Conservation (phyloP, 495 filamentous ascomycete genomes). For the Penicillium atrosanguineum region DNA sequence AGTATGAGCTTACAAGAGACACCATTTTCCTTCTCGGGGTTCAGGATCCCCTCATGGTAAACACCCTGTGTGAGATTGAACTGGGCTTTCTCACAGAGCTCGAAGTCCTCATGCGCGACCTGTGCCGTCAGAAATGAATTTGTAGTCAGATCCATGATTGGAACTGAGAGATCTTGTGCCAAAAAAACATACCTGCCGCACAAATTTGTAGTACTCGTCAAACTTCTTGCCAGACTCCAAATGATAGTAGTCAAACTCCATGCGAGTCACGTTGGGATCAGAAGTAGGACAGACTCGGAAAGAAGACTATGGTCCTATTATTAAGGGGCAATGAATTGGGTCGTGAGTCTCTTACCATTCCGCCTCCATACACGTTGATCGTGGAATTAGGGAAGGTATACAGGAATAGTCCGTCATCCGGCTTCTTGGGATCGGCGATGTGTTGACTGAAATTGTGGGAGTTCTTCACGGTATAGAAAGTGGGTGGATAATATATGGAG, state of each 20-base stretch:
- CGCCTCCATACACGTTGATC: constrained; percentile 54
- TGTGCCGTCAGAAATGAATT: constrained; percentile 44
- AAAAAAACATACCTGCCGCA: constrained; percentile 41
- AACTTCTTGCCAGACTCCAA: constrained; percentile 52
- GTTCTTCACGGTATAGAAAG: constrained; percentile 56
- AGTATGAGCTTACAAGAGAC: constrained; percentile 47
- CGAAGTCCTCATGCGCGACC: constrained; percentile 59
- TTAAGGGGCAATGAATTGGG: too few relatives aligned
- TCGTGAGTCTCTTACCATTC: too few relatives aligned
- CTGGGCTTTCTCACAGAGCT: constrained; percentile 60
- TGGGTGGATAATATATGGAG: constrained; percentile 56
- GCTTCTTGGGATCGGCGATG: constrained; percentile 54
- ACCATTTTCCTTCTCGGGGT: constrained; percentile 57
- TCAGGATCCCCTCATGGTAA: constrained; percentile 58
- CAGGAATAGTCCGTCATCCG: constrained; percentile 54
- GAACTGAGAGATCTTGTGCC: too few relatives aligned
- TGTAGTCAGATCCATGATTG: too few relatives aligned
- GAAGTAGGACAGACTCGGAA: constrained; percentile 57
- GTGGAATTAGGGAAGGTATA: constrained; percentile 65
- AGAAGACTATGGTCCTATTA: constrained; percentile 52
- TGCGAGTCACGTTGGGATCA: constrained; percentile 51
- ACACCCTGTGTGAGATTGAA: constrained; percentile 53
- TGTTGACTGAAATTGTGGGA: constrained; percentile 58
- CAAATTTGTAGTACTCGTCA: constrained; percentile 59
- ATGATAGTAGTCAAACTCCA: constrained; percentile 66